Base-by-base conservation (phyloP, 2,329 filamentous ascomycete genomes). In the Ampelomyces quisqualis region DNA sequence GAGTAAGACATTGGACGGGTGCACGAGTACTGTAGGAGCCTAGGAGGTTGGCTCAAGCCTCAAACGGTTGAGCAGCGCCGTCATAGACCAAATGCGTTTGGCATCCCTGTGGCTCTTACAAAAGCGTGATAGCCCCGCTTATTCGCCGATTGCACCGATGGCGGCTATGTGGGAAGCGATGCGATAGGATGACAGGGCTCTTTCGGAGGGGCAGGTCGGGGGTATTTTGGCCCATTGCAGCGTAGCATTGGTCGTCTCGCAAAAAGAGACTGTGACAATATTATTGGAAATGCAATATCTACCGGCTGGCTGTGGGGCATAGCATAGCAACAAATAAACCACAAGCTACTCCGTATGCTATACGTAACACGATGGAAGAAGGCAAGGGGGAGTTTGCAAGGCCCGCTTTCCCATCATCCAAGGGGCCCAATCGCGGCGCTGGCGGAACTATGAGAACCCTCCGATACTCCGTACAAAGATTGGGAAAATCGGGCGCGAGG, bases 401-500 rank as follows among this genome's bases (percentile, higher is more conserved):
- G 26, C 46, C 53, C 46, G 40, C 27, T 32, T 38, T 23, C 26
- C 40, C 38, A 21, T 26, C 30, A 17, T 31, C 41, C 43, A 48
- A 43, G 43, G 45, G 17, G 17, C 17, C 60, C 52, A 64, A 61
- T 60, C 34, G 51, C 41, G 41, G 30, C 40, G 36, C 29, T 34
- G 39, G 50, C 51, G 49, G 53, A 57, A 56, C 45, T 57, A 54
- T 55, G 43, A 57, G 56, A 57, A 59, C 46, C 48, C 46, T 37
- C 20, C 15, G 18, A 59, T 44, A 45, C 46, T 37, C 20, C 15
- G 18, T 42, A 35, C 21, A 32, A 29, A 36, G 32, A 47, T 35
- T 42, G 33, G 44, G 35, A 53, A 51, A 53, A 57, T 49, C 55
- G 53, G n/a, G 52, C 49, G 46, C 58, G 58, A 61, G 58, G 61